phyloP scores from a whole-genome alignment of 2,329 filamentous ascomycete species.

The Aspergillus ruber region DNA sequence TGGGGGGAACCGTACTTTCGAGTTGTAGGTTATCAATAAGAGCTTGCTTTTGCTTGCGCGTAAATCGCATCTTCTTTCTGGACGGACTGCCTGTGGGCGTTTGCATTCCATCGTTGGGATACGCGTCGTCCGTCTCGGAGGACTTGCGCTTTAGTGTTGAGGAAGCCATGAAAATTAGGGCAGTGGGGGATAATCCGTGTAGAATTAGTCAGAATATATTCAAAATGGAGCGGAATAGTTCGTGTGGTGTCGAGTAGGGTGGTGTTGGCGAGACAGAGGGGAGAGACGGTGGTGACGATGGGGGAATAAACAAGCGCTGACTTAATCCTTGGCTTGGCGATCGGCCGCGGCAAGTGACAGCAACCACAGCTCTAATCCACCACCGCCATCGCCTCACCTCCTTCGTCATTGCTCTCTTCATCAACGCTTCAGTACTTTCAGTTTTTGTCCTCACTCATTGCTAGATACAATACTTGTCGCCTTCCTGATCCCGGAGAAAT shows the following conservation, averaged over 20 bases:
- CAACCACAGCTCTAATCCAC: background rate
- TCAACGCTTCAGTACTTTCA: conserved; percentile 2
- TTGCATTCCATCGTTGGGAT: conserved; percentile 43
- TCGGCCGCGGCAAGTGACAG: conserved; percentile 11
- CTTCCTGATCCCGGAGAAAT: conserved; percentile 6
- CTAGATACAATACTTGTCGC: background rate
- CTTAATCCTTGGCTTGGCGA: conserved; percentile 14
- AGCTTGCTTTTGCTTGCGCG: conserved; percentile 70
- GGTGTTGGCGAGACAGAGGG: conserved; percentile 11
- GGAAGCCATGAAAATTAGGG: conserved; percentile 29
- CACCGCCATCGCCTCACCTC: conserved; percentile 1
- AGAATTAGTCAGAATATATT: background rate
- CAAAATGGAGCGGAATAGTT: no score
- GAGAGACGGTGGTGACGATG: conserved; percentile 4
- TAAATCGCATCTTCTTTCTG: conserved; percentile 59
- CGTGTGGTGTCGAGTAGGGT: conserved; percentile 1
- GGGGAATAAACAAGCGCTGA: conserved; percentile 40
- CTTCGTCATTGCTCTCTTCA: conserved; percentile 1
- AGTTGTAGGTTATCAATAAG: conserved; percentile 84
- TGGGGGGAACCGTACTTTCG: conserved; percentile 60
- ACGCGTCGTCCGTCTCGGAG: conserved; percentile 24
- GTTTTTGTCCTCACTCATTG: background rate
- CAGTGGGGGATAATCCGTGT: background rate
- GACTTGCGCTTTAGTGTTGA: conserved; percentile 35
- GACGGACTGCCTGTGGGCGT: conserved; percentile 52